Evolutionary conservation across 306 rosid species (phyloP).

Genomic region (Ormosia emarginata): DNA sequence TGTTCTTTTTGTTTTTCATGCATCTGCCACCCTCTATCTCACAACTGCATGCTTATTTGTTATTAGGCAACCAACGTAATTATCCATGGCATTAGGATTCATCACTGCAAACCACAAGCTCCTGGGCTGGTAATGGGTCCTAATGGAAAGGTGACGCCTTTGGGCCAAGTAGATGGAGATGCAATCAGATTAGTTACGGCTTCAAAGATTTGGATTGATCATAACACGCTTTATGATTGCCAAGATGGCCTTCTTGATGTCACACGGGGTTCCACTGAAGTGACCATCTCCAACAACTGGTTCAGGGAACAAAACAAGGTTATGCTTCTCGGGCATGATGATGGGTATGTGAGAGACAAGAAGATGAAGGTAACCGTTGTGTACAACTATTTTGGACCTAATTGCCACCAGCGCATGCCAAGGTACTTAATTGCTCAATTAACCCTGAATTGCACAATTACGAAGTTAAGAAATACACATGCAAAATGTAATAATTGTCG

Average conservation of each 20-base stretch:
- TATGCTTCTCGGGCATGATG: slow-evolving; percentile 35
- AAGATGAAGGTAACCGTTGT: slow-evolving; percentile 23
- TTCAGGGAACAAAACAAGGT: slow-evolving; percentile 33
- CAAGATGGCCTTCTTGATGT: slow-evolving; percentile 33
- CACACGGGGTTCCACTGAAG: slow-evolving; percentile 26
- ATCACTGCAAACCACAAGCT: slow-evolving; percentile 25
- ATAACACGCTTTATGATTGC: slow-evolving; percentile 25
- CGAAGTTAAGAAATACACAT: neutral
- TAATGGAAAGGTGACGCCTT: slow-evolving; percentile 1
- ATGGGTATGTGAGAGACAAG: slow-evolving; percentile 25
- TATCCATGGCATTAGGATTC: slow-evolving; percentile 22
- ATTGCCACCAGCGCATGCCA: slow-evolving; percentile 33
- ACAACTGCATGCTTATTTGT: neutral
- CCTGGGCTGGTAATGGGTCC: slow-evolving; percentile 33
- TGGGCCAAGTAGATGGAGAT: slow-evolving; percentile 34
- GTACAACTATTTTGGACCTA: slow-evolving; percentile 36
- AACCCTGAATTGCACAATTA: neutral
- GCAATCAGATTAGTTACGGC: slow-evolving; percentile 34
- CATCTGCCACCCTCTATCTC: neutral
- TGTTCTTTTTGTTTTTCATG: neutral
- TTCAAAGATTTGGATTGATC: slow-evolving; percentile 37
- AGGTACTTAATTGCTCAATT: neutral
- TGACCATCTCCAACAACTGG: slow-evolving; percentile 33
- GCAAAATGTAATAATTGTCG: neutral
- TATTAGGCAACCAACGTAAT: slow-evolving; percentile 24